Evolutionary conservation across 2,329 filamentous ascomycete genomes (phyloP).

Genomic region (Colletotrichum sidae): DNA sequence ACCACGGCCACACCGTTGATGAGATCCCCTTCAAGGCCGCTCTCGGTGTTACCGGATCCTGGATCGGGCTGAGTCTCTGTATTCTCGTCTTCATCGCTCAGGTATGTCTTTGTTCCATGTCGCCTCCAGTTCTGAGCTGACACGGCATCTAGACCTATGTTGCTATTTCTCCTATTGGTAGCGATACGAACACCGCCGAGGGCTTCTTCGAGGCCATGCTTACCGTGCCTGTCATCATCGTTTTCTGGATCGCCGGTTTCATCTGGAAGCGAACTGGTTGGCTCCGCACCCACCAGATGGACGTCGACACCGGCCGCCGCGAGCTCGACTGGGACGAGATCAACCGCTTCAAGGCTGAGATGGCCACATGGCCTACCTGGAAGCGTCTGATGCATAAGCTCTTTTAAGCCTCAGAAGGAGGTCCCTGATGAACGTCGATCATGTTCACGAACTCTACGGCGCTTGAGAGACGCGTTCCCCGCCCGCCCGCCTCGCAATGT

Average conservation of each 20-base stretch:
- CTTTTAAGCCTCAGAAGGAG: constrained; percentile 9
- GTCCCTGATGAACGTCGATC: not conserved
- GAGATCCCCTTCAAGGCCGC: constrained; percentile 75
- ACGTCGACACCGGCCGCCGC: constrained; percentile 38
- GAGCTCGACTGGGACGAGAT: constrained; percentile 39
- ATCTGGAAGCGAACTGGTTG: constrained; percentile 38
- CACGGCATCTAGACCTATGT: constrained; percentile 53
- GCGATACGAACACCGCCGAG: constrained; percentile 24
- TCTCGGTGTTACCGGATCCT: constrained; percentile 73
- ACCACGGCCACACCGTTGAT: constrained; percentile 70
- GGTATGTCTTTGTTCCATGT: constrained; percentile 39
- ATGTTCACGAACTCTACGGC: too few relatives aligned
- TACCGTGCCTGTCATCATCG: constrained; percentile 33
- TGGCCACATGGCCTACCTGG: constrained; percentile 33
- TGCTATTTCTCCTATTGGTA: constrained; percentile 50
- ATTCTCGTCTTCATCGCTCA: constrained; percentile 67
- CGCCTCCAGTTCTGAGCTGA: not conserved
- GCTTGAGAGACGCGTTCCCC: not conserved
- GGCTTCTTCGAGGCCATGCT: constrained; percentile 38
- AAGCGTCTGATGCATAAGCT: constrained; percentile 30
- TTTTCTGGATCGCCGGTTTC: constrained; percentile 37
- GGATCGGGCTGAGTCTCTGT: constrained; percentile 69
- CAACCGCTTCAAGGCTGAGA: constrained; percentile 29
- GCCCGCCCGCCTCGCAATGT: not conserved
- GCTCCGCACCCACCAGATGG: constrained; percentile 38